Evolutionary conservation across 2,329 filamentous ascomycete species (phyloP).

Genomic region (Talaromyces sp.): DNA sequence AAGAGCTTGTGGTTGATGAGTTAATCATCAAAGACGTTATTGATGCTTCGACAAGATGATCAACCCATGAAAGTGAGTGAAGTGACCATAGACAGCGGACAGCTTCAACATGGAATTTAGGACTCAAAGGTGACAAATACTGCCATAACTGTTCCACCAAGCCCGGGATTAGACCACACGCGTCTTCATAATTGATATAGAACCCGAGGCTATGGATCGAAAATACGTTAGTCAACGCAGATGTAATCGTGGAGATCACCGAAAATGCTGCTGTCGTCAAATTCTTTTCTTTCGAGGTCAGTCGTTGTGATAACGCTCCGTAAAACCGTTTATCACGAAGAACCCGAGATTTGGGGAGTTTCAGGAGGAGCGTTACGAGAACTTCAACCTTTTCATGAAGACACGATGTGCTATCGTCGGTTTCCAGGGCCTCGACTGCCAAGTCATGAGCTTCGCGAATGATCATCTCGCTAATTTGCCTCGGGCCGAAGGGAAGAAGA

Average conservation of each 20-base stretch:
- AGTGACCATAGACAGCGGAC: constrained; percentile 84
- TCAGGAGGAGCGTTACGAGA: constrained; percentile 54
- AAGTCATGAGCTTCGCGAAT: constrained; percentile 59
- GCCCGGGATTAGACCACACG: constrained; percentile 64
- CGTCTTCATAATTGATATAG: constrained; percentile 49
- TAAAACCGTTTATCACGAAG: constrained; percentile 40
- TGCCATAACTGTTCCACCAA: constrained; percentile 76
- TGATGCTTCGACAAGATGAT: constrained; percentile 78
- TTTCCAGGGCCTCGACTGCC: constrained; percentile 36
- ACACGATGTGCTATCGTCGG: constrained; percentile 38
- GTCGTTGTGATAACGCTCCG: constrained; percentile 33
- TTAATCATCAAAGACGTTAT: constrained; percentile 70
- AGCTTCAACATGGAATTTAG: constrained; percentile 93
- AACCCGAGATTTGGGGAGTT: constrained; percentile 40
- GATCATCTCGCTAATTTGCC: constrained; percentile 63
- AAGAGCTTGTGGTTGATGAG: constrained; percentile 28
- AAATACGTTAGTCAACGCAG: constrained; percentile 50
- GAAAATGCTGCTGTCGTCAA: constrained; percentile 38
- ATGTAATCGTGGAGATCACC: constrained; percentile 47
- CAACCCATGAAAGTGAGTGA: constrained; percentile 69
- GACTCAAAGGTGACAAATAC: constrained; percentile 77
- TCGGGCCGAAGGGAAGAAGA: constrained; percentile 61
- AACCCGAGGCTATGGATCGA: constrained; percentile 38
- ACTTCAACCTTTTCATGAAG: constrained; percentile 63
- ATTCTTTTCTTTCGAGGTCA: constrained; percentile 25